Evolutionary conservation across 2,329 filamentous ascomycete species (phyloP), one percentile per base, ranked within the genome.

Genomic region (Chalara sp.): DNA sequence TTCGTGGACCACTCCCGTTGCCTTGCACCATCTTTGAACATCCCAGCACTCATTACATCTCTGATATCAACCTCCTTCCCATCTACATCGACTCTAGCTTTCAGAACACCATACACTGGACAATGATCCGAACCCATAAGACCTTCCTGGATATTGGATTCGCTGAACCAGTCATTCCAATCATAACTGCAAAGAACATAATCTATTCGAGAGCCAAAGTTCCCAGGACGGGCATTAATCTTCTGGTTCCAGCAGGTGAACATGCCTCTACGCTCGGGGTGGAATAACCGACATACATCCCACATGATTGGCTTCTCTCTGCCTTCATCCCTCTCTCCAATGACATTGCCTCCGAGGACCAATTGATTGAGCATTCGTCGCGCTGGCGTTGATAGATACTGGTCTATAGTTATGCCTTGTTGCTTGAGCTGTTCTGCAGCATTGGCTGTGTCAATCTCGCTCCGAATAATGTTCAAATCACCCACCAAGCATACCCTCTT

Each of bases 221-320:
- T 97, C 3, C 88, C 90, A 3, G 92, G 92, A n/a, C 93, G 78
- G n/a, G 89, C 88, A 67, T 97, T 97, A 63, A 90, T 87, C 66
- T 87, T 91, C 47, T 89, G 91, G 56, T 97, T 90, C 92, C 92
- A 97, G 67, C 92, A 96, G 0, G 93, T 97, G 67, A 89, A 97
- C 93, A 99, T 97, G 54, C 89, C 89, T 55, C 76, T 74, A 39
- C 93, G 79, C n/a, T 73, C 70, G 1, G 88, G 86, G 63, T 96
- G 87, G 63, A 91, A 95, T 30, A 79, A 80, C 46, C 93, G 80
- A 59, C 87, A 91, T 13, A 95, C 74, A 69, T 99, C 93, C 78
- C 86, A 88, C 40, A 97, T 71, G 1, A 91, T 79, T 2, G 89
- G 81, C 10, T 75, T 61, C 63, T 91, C 84, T 57, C 86, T 76